Base-by-base conservation (phyloP, 768 basidiomycete species). In the Mycena latifolia region DNA sequence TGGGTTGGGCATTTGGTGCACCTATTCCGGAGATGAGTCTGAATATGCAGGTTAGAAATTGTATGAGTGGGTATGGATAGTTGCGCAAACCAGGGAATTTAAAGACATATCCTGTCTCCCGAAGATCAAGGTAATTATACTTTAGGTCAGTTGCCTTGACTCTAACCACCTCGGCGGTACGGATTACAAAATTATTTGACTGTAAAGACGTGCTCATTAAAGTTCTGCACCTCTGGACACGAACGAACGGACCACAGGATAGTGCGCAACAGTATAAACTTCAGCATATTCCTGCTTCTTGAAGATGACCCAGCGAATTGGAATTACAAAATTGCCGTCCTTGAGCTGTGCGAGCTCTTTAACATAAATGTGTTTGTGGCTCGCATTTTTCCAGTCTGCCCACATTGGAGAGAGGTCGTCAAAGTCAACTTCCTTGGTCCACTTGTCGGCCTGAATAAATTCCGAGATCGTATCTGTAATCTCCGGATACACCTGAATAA, bases 401-500 rank as follows among this genome's bases (percentile, higher is more conserved):
- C 57, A 68, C 67, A 69, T 68, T 11, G 67, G 70, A 3, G 67
- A 54, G 39, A 55, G 60, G 22, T 60, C 58, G 28, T 31, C 56
- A 24, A 31, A 41, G 39, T 28, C 61, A 8, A 33, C 22, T 33
- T 72, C 71, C 0, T 31, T 46, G 7, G n/a, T 29, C 63, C 69
- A 67, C 29, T 45, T 65, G 20, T 29, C 64, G 25, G 33, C 57
- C 3, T 63, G 63, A 31, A 41, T 46, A 0, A 71, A 29, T 39
- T 69, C 65, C 0, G 69, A 37, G 0, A 65, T 43, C 0, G 24
- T 22, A 0, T 47, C 62, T 1, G 66, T 51, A 33, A 73, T 60
- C 55, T 77, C 76, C 14, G 76, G 75, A 62, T 74, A 76, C 7
- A 71, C 52, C 24, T 69, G 70, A 0, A 77, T 51, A 52, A 71